These are phyloP conservation scores for Limnomonas spitsbergensis DNA, from an alignment of 139 green algal genomes.

Conservation along the genomic window DNA sequence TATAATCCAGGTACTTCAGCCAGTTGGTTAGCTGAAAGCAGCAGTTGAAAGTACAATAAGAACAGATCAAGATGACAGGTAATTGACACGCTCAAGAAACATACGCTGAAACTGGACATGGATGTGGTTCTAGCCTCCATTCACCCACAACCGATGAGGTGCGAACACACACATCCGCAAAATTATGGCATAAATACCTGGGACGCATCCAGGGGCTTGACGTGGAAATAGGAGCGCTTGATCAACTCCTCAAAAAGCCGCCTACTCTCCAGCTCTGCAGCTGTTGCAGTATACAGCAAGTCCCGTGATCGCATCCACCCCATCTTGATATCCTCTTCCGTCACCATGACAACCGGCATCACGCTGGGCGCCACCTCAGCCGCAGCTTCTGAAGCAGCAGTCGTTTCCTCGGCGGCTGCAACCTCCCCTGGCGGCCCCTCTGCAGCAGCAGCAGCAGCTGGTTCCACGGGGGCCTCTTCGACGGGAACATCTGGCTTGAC, in stretches of 20 bases:
- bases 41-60: constrained; percentile 4
- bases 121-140: neutral
- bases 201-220: constrained; percentile 72
- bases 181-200: too few relatives aligned
- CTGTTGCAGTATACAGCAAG: neutral
- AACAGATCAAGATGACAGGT: neutral
- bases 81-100: neutral
- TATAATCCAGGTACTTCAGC: constrained; percentile 71
- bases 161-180: too few relatives aligned
- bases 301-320: neutral
- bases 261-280: neutral
- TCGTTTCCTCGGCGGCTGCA: neutral
- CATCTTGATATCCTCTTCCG: constrained; percentile 7
- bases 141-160: neutral
- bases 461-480: neutral
- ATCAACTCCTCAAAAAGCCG: constrained; percentile 8
- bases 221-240: constrained; percentile 80
- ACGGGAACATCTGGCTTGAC: too few relatives aligned
- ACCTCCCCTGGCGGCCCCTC: neutral
- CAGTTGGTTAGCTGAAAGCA: constrained; percentile 70
- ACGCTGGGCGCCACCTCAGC: neutral
- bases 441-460: too few relatives aligned
- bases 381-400: neutral
- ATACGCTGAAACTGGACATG: neutral
- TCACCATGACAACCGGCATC: neutral